A percentile compares a stretch with the other conserved stretches of the same genome.
Evolutionary conservation across 108 stramenopile genomes (phyloP).

Genomic region (Cyclotella choctawhatcheeana): DNA sequence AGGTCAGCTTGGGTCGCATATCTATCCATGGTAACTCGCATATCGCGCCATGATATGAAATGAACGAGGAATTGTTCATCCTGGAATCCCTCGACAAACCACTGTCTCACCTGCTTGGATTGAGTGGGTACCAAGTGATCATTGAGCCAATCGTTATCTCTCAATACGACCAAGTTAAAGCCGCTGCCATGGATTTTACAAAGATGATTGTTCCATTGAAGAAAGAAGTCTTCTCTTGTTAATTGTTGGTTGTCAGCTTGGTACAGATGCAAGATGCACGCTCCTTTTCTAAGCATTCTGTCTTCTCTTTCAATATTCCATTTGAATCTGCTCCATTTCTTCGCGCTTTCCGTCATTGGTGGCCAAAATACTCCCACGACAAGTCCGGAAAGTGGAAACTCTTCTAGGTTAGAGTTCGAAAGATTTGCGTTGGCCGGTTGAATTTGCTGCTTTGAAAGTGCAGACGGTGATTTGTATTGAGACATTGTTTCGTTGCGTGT

Average conservation of each 20-base stretch:
- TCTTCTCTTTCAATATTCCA: not conserved
- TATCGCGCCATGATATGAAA: not conserved
- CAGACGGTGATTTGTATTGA: not conserved
- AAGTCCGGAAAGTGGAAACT: not conserved
- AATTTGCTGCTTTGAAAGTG: not conserved
- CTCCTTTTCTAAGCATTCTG: not conserved
- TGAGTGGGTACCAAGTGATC: not conserved
- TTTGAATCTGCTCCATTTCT: too few species aligned
- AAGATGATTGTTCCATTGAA: not conserved
- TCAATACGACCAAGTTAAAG: not conserved
- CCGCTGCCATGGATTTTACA: not conserved
- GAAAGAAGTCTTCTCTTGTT: constrained; percentile 1
- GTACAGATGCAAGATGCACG: not conserved
- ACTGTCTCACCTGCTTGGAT: not conserved
- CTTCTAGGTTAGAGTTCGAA: not conserved
- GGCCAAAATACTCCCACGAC: constrained; percentile 4
- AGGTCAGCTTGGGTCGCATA: not conserved
- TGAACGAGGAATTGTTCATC: not conserved
- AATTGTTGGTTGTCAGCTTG: not conserved
- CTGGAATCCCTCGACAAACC: not conserved
- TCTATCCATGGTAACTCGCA: not conserved
- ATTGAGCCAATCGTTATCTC: not conserved
- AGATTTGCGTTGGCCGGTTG: not conserved
- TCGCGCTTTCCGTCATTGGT: not conserved
- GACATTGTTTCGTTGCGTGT: too few species aligned